Percentiles rank a stretch among this genome's conserved stretches.
Conservation (phyloP, 768 basidiomycete genomes). For the Russula virescens region DNA sequence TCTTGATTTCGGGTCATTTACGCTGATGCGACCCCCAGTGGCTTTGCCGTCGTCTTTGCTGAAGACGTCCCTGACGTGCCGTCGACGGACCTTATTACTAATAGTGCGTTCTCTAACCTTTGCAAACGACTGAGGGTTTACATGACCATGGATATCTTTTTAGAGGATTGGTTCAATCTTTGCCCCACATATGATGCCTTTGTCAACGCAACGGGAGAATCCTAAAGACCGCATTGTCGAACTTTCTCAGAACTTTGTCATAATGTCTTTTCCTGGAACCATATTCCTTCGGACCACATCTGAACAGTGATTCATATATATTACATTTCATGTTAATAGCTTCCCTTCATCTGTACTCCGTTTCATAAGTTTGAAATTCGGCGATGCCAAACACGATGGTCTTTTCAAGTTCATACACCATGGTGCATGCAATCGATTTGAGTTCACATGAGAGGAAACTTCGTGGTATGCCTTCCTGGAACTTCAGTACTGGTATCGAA, state of each 20-base stretch:
- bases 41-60: conserved; percentile 20
- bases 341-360: neutral
- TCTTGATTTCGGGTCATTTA: conserved; percentile 25
- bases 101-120: neutral
- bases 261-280: neutral
- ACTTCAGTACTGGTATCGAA: too few relatives aligned
- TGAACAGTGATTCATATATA: neutral
- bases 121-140: neutral
- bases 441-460: neutral
- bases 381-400: neutral
- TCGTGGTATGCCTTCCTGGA: too few relatives aligned
- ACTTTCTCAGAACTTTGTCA: neutral
- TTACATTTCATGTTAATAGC: neutral
- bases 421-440: neutral
- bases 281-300: neutral
- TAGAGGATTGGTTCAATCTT: conserved; percentile 2
- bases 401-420: neutral
- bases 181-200: conserved; percentile 13
- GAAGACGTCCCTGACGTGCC: conserved; percentile 17
- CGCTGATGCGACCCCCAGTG: neutral
- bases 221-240: neutral
- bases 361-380: neutral
- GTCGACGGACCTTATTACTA: neutral
- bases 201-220: neutral
- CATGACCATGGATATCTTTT: too few relatives aligned